Conservation (phyloP, 164 flowering plant genomes). For the Aristolochia contorta region DNA sequence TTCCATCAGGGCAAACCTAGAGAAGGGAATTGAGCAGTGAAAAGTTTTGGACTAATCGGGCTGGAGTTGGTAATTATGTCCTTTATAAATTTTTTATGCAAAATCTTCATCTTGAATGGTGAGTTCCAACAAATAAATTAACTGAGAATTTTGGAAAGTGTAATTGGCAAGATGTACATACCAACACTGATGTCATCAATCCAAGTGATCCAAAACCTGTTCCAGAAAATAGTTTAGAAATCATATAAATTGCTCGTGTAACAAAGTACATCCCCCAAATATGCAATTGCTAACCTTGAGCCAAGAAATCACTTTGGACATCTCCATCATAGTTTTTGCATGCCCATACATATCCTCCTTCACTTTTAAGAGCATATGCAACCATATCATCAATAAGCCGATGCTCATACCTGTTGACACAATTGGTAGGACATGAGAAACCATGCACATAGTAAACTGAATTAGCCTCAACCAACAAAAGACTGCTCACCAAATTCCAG, state of each 20-base stretch:
- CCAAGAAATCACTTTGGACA: slow-evolving; percentile 97
- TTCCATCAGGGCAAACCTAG: slow-evolving; percentile 98
- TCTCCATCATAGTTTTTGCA: slow-evolving; percentile 98
- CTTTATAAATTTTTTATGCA: too few species aligned
- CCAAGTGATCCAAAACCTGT: slow-evolving; percentile 97
- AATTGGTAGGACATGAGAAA: slow-evolving; percentile 3
- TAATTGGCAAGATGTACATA: slow-evolving; percentile 16
- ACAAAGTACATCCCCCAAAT: background rate
- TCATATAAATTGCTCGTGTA: background rate
- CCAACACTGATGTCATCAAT: slow-evolving; percentile 95
- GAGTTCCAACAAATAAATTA: background rate
- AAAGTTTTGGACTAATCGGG: too few species aligned
- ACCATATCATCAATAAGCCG: slow-evolving; percentile 98
- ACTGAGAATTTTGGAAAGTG: background rate
- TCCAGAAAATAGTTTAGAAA: background rate
- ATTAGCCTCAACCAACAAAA: background rate
- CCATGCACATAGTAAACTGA: background rate
- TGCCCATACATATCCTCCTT: slow-evolving; percentile 97
- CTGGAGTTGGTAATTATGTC: too few species aligned
- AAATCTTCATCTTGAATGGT: too few species aligned
- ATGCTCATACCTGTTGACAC: slow-evolving; percentile 73
- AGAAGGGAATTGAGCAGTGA: background rate
- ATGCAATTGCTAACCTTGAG: slow-evolving; percentile 56
- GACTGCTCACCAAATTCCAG: slow-evolving; percentile 66
- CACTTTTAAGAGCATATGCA: slow-evolving; percentile 94